phyloP scores from a whole-genome alignment of 345 rosid species.

The Anastatica hierochuntica region DNA sequence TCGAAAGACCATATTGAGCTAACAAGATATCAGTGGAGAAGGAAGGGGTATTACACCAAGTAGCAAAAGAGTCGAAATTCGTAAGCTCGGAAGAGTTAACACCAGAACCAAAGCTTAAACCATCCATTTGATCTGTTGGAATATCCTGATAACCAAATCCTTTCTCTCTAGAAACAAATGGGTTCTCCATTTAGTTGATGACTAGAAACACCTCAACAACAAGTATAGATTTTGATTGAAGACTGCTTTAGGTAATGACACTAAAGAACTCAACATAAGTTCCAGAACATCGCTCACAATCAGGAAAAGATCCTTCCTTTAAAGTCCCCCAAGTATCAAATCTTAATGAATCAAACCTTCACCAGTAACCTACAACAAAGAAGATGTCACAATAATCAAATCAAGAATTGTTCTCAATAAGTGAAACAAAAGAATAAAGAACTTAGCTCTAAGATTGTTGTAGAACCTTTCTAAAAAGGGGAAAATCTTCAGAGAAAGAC shows the following conservation, averaged over 20 bases:
- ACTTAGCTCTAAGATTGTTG: too few relatives aligned
- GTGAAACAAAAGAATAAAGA: background rate
- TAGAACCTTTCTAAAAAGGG: background rate
- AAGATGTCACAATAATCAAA: constrained; percentile 7
- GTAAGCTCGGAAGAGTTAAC: constrained; percentile 45
- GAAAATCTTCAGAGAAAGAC: too few relatives aligned
- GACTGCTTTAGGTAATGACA: too few relatives aligned
- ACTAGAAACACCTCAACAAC: too few relatives aligned
- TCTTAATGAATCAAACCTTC: constrained; percentile 17
- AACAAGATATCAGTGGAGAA: constrained; percentile 39
- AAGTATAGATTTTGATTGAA: too few relatives aligned
- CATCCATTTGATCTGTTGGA: too few relatives aligned
- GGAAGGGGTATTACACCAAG: constrained; percentile 54
- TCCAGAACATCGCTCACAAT: too few relatives aligned
- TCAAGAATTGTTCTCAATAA: background rate
- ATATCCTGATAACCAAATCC: constrained; percentile 36
- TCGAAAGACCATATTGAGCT: too few relatives aligned
- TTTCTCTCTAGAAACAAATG: constrained; percentile 43
- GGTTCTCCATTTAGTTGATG: constrained; percentile 65
- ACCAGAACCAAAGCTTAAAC: constrained; percentile 41
- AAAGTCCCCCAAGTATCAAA: too few relatives aligned
- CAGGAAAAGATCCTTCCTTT: background rate
- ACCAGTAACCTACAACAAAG: constrained; percentile 18
- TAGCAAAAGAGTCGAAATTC: constrained; percentile 56
- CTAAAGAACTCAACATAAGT: too few relatives aligned